phyloP scores from a whole-genome alignment of 192 early-diverging fungal genomes.

The Kickxella alabastrina region DNA sequence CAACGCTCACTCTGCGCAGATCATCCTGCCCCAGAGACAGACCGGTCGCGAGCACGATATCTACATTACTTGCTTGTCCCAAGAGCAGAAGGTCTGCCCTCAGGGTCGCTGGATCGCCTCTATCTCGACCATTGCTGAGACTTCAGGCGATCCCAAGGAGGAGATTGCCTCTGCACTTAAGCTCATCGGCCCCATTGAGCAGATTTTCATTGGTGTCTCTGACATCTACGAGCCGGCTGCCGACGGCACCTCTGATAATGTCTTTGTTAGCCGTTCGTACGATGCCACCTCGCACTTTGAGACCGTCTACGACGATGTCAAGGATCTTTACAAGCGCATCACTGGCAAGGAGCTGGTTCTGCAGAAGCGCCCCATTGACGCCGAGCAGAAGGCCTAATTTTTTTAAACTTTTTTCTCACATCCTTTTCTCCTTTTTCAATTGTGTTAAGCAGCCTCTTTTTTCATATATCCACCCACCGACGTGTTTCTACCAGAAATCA shows the following conservation, averaged over 20 bases:
- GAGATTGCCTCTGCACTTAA: slow-evolving; percentile 87
- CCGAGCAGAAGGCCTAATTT: slow-evolving; percentile 49
- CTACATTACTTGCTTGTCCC: slow-evolving; percentile 89
- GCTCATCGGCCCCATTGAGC: slow-evolving; percentile 83
- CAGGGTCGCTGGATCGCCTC: slow-evolving; percentile 90
- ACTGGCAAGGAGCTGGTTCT: slow-evolving; percentile 73
- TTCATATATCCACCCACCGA: too few species aligned
- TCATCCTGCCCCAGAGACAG: slow-evolving; percentile 98
- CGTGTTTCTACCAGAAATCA: too few species aligned
- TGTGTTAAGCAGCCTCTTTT: too few species aligned
- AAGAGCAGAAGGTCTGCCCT: slow-evolving; percentile 88
- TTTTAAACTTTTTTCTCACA: slow-evolving; percentile 6
- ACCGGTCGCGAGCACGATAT: slow-evolving; percentile 91
- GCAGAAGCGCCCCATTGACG: slow-evolving; percentile 63
- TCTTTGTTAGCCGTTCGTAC: slow-evolving; percentile 92
- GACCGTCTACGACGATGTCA: slow-evolving; percentile 95
- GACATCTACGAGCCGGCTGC: slow-evolving; percentile 84
- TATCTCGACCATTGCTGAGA: slow-evolving; percentile 95
- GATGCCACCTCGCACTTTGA: slow-evolving; percentile 99
- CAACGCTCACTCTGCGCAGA: slow-evolving; percentile 81
- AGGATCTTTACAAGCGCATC: slow-evolving; percentile 82
- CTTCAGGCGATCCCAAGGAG: slow-evolving; percentile 73
- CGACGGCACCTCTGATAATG: slow-evolving; percentile 76
- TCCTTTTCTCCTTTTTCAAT: too few species aligned
- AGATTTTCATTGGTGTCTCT: slow-evolving; percentile 85